These are phyloP conservation scores for Phylloporus scabripes DNA, from an alignment of 768 basidiomycete species.

Conservation along the genomic window DNA sequence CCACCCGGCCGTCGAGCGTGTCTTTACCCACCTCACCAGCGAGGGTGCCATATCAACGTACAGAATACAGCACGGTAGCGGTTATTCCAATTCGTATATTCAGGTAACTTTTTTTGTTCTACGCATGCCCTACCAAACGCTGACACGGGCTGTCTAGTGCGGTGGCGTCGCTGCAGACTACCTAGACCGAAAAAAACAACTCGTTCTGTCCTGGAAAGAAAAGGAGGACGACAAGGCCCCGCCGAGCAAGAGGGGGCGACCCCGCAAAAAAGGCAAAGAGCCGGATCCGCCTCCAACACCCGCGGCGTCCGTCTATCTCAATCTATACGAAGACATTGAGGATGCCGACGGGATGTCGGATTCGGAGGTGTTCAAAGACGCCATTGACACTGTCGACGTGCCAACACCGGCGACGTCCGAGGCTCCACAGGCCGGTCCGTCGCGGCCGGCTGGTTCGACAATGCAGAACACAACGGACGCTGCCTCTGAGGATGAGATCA, in stretches of 20 bases:
- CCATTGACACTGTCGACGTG: neutral
- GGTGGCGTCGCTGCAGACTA: slow-evolving; percentile 21
- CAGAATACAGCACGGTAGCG: slow-evolving; percentile 42
- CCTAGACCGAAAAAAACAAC: slow-evolving; percentile 10
- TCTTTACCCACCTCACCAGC: slow-evolving; percentile 53
- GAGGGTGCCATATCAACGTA: slow-evolving; percentile 45
- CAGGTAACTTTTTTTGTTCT: slow-evolving; percentile 33
- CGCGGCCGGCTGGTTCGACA: neutral
- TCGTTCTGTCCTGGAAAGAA: slow-evolving; percentile 27
- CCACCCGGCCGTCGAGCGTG: slow-evolving; percentile 54
- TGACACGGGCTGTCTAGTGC: slow-evolving; percentile 10
- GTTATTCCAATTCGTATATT: slow-evolving; percentile 50
- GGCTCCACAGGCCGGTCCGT: slow-evolving; percentile 9
- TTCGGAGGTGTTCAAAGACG: slow-evolving; percentile 12
- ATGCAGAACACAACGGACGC: neutral
- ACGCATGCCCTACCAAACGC: neutral
- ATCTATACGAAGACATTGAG: slow-evolving; percentile 29
- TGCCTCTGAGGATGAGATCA: slow-evolving; percentile 10
- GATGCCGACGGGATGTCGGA: slow-evolving; percentile 21
- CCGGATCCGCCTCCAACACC: neutral
- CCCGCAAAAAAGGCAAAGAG: slow-evolving; percentile 21
- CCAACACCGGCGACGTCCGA: slow-evolving; percentile 5
- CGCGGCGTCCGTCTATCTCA: neutral
- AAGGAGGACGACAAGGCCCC: slow-evolving; percentile 9
- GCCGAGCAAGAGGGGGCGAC: slow-evolving; percentile 10